These are phyloP conservation scores for Chrysoporthe deuterocubensis DNA, from an alignment of 2,329 filamentous ascomycete species.

Conservation along the genomic window DNA sequence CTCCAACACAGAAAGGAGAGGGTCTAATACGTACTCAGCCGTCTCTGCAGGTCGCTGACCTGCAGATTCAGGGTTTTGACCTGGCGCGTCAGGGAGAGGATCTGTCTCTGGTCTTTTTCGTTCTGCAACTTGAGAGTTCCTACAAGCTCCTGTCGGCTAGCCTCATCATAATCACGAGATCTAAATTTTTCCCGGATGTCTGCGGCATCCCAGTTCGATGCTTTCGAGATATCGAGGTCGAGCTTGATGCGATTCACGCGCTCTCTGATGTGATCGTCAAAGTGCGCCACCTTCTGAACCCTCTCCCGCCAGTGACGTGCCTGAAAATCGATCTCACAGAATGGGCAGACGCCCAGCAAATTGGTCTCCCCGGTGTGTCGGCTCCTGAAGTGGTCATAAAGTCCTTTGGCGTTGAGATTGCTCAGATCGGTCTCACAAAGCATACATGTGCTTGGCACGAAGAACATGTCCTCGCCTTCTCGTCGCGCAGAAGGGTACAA, in stretches of 20 bases:
- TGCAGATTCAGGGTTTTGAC: neutral
- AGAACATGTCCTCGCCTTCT: neutral
- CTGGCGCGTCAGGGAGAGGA: neutral
- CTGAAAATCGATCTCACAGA: constrained; percentile 21
- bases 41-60: neutral
- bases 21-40: neutral
- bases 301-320: constrained; percentile 12
- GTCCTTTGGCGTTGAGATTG: constrained; percentile 11
- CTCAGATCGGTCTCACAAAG: constrained; percentile 15
- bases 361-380: constrained; percentile 2
- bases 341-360: constrained; percentile 20
- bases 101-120: neutral
- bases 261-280: constrained; percentile 22
- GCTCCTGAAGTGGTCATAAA: constrained; percentile 15
- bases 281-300: constrained; percentile 19
- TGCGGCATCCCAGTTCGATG: neutral
- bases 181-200: neutral
- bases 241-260: constrained; percentile 12
- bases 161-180: constrained; percentile 1
- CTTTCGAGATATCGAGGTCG: constrained; percentile 4
- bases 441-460: constrained; percentile 9
- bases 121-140: neutral
- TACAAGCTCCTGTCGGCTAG: neutral
- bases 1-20: neutral
- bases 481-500: neutral